Evolutionary conservation across 169 alveolate genomes (phyloP).

Genomic region (Plasmodium yoelii): DNA sequence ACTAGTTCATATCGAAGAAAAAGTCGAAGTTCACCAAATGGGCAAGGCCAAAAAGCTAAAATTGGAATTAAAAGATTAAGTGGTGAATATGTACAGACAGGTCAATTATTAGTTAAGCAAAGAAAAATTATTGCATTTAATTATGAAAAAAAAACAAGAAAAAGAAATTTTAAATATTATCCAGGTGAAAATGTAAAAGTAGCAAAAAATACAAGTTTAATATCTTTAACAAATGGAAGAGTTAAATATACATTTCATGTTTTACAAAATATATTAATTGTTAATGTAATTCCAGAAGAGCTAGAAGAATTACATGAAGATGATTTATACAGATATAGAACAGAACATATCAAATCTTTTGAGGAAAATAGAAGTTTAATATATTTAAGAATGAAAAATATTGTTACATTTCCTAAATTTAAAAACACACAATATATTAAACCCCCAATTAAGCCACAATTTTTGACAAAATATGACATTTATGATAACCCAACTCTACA

Average conservation of each 20-base stretch:
- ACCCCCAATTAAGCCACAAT: conserved; percentile 88
- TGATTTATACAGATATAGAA: conserved; percentile 91
- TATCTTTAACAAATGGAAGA: conserved; percentile 86
- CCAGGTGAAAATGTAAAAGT: conserved; percentile 89
- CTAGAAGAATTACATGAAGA: conserved; percentile 88
- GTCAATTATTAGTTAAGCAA: conserved; percentile 84
- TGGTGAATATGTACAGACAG: conserved; percentile 89
- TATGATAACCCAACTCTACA: conserved; percentile 88
- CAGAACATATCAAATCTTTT: conserved; percentile 88
- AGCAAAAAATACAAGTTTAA: conserved; percentile 83
- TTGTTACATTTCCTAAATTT: conserved; percentile 76
- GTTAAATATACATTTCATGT: conserved; percentile 90
- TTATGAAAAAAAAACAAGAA: conserved; percentile 80
- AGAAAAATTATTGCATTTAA: conserved; percentile 86
- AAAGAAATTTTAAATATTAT: conserved; percentile 87
- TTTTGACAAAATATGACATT: conserved; percentile 80
- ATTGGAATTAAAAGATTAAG: conserved; percentile 88
- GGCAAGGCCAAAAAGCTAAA: conserved; percentile 89
- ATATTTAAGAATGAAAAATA: conserved; percentile 85
- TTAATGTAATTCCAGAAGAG: conserved; percentile 90
- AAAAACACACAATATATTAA: conserved; percentile 71
- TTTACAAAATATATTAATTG: conserved; percentile 83
- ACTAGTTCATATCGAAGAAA: conserved; percentile 89
- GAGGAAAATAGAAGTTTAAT: conserved; percentile 89
- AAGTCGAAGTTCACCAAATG: conserved; percentile 91